phyloP scores from a whole-genome alignment of 148 eudicot genomes.

The Rhododendron henanense region DNA sequence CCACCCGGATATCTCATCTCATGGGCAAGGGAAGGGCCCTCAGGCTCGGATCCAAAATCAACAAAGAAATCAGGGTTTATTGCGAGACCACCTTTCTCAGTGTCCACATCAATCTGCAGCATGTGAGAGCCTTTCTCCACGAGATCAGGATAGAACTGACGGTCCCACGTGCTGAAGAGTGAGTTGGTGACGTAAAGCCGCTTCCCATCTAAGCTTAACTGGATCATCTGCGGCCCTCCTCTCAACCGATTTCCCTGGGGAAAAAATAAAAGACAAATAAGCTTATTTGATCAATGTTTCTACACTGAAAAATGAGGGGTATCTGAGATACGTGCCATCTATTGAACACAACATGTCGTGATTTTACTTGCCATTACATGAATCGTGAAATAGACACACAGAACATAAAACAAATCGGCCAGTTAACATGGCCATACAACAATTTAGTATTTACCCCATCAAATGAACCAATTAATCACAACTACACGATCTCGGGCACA shows the following conservation, averaged over 20 bases:
- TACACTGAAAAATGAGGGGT: neutral
- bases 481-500: neutral
- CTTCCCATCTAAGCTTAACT: conserved; percentile 91
- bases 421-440: neutral
- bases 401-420: neutral
- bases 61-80: conserved; percentile 83
- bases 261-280: neutral
- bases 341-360: neutral
- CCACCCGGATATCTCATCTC: conserved; percentile 99
- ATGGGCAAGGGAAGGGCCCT: conserved; percentile 92
- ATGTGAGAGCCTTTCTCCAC: conserved; percentile 84
- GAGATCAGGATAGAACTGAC: conserved; percentile 87
- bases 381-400: neutral
- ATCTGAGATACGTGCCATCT: neutral
- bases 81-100: conserved; percentile 82
- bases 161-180: conserved; percentile 90
- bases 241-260: conserved; percentile 68
- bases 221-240: conserved; percentile 99
- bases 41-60: conserved; percentile 86
- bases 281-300: neutral
- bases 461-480: neutral
- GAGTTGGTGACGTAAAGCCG: conserved; percentile 91
- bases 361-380: neutral
- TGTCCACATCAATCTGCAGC: conserved; percentile 83
- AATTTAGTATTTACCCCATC: neutral